These are phyloP conservation scores for Umbelopsis isabellina DNA, from an alignment of 192 early-diverging fungal genomes.

Conservation along the genomic window DNA sequence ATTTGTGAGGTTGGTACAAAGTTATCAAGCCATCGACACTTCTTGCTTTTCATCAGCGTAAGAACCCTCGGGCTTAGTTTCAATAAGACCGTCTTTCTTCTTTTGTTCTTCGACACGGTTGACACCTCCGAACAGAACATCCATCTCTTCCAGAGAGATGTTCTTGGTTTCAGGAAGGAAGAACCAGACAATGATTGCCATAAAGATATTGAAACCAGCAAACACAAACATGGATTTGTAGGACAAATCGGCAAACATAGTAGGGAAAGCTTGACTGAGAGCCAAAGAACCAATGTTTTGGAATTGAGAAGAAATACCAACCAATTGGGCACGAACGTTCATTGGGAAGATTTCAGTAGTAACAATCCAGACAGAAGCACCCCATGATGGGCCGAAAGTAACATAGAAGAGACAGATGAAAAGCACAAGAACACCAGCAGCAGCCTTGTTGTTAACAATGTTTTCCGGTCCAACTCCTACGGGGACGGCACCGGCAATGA, in stretches of 20 bases:
- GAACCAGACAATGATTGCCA: slow-evolving; percentile 60
- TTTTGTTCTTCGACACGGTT: slow-evolving; percentile 22
- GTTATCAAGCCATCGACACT: too few relatives aligned
- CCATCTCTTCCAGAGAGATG: slow-evolving; percentile 82
- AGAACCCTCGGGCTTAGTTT: neutral
- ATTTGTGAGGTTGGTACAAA: too few relatives aligned
- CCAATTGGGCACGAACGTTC: slow-evolving; percentile 70
- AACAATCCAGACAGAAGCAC: slow-evolving; percentile 79
- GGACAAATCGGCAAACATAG: slow-evolving; percentile 54
- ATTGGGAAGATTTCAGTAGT: slow-evolving; percentile 78
- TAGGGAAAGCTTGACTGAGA: slow-evolving; percentile 61
- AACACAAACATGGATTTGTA: slow-evolving; percentile 64
- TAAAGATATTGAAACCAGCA: slow-evolving; percentile 58
- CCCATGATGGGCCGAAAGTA: slow-evolving; percentile 75
- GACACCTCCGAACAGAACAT: slow-evolving; percentile 60
- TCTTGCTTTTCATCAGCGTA: too few relatives aligned
- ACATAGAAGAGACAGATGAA: slow-evolving; percentile 66
- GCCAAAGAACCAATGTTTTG: slow-evolving; percentile 76
- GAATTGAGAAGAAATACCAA: slow-evolving; percentile 64
- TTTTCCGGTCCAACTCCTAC: slow-evolving; percentile 28
- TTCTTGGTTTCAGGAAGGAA: slow-evolving; percentile 80
- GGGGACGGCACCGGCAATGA: slow-evolving; percentile 58
- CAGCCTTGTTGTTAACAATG: slow-evolving; percentile 24
- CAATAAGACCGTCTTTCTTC: neutral
- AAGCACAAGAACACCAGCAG: slow-evolving; percentile 49